Base-by-base conservation (phyloP, 129 eudicot genomes). In the Lactuca saligna region DNA sequence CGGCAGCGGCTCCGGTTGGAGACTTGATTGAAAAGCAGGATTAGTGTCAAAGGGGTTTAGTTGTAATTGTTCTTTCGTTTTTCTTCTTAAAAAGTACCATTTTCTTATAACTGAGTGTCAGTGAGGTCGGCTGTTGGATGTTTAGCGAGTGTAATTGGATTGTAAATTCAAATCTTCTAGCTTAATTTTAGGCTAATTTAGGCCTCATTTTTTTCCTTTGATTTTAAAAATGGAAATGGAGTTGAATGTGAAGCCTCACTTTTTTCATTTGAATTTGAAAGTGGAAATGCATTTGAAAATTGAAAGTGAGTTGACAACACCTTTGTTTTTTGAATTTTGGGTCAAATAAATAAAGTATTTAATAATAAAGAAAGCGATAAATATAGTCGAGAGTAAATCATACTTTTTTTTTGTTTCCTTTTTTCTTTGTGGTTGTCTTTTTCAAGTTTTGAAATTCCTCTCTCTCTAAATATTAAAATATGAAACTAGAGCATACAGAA, bases 1-100 rank as follows among this genome's bases (percentile, higher is more conserved):
- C 81, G 13, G 71, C 46, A 39, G 80, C 73, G 14, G 76, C 61
- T 11, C 66, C 84, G 57, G 86, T 79, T 2, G 78, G 1, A 79
- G 73, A 80, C 67, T 63, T 81, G 69, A 85, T 46, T 70, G 74
- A 34, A 70, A 54, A 46, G 16, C 1, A 66, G 59, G 8, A 0
- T 14, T n/a, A 37, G 68, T 34, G 66, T 39, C 54, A 68, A 83
- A 81, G 79, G 73, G 41, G 60, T 54, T 34, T 57, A 61, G 69
- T 66, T 80, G 59, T 74, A 74, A 77, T 74, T 77, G 76, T 77
- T 65, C 15, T 69, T 68, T 65, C 35, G 29, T 4, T 56, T 57
- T n/a, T 50, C 54, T 68, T 51, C 13, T 39, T 0, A 3, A 49
- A 73, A 62, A 54, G 58, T 58, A 44, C 48, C 14, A 34, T 70